Evolutionary conservation across 2,329 filamentous ascomycete genomes (phyloP), one percentile per base, ranked within the genome.

Genomic region (Penicillium sp.): DNA sequence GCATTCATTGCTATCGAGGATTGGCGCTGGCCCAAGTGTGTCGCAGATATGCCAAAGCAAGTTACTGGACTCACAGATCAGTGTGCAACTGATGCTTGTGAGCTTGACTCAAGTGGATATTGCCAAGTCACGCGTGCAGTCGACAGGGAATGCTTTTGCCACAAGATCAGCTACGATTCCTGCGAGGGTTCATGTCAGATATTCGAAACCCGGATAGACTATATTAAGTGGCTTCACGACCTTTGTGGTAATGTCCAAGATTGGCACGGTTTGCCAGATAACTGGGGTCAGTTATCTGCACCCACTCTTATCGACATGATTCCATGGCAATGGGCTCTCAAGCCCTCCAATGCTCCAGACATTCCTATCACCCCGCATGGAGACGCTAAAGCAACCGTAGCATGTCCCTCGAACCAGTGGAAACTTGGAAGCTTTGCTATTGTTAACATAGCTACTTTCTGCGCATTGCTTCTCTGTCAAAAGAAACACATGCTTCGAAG

Each of bases 81-180:
- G 24, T 41, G 39, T 41, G 39, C 39, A 41, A 41, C 39, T n/a
- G 39, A 41, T n/a, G n/a, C n/a, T n/a, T n/a, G n/a, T n/a, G n/a
- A n/a, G n/a, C n/a, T n/a, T n/a, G n/a, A n/a, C n/a, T n/a, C n/a
- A n/a, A n/a, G n/a, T n/a, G n/a, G n/a, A n/a, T n/a, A n/a, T n/a
- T n/a, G n/a, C n/a, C n/a, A n/a, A n/a, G n/a, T n/a, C n/a, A n/a
- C n/a, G n/a, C n/a, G n/a, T n/a, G n/a, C n/a, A n/a, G n/a, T n/a
- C n/a, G n/a, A 22, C 24, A 41, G 39, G 39, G 39, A 24, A 6
- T 41, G 39, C 24, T 29, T 41, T 28, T 41, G 39, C 19, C 24
- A n/a, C 24, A 13, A 41, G 15, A 41, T 41, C 39, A 29, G 9
- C 9, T 41, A 41, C 24, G 3, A 41, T 28, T 28, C 26, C 24